phyloP scores from a whole-genome alignment of 164 flowering plant genomes.

The Vitis labrusca region DNA sequence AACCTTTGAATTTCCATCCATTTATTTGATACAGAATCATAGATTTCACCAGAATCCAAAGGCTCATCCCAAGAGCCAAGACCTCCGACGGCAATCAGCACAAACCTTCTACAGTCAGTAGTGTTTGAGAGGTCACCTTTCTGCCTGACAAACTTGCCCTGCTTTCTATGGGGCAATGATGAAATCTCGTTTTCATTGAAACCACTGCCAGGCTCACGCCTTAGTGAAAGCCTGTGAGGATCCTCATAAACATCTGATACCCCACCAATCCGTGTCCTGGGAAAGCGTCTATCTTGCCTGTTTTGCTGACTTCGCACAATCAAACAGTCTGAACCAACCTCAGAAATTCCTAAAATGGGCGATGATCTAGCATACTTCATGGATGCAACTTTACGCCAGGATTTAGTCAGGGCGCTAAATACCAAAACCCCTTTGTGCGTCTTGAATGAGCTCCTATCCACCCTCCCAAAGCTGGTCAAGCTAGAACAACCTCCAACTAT shows the following conservation, averaged over 20 bases:
- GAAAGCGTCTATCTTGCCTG: constrained; percentile 55
- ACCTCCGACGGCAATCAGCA: constrained; percentile 88
- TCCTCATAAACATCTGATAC: constrained; percentile 91
- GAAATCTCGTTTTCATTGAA: constrained; percentile 46
- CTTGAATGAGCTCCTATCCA: constrained; percentile 82
- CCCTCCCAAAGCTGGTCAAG: constrained; percentile 71
- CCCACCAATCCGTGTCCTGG: constrained; percentile 64
- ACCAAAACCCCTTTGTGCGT: constrained; percentile 76
- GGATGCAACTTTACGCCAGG: constrained; percentile 77
- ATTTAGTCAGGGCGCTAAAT: constrained; percentile 69
- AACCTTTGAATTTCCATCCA: constrained; percentile 79
- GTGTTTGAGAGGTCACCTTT: constrained; percentile 32
- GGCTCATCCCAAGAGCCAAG: constrained; percentile 91
- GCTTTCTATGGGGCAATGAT: constrained; percentile 32
- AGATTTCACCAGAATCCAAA: constrained; percentile 83
- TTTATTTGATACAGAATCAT: constrained; percentile 75
- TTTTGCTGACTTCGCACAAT: constrained; percentile 41
- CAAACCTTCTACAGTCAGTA: constrained; percentile 47
- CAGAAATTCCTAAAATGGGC: constrained; percentile 75
- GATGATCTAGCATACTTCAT: constrained; percentile 84
- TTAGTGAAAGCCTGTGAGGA: constrained; percentile 88
- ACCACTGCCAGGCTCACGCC: constrained; percentile 59
- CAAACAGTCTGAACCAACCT: constrained; percentile 52
- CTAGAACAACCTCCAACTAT: constrained; percentile 94
- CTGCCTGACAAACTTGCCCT: constrained; percentile 35